Base-by-base conservation (phyloP, 176 grass and related monocot species). In the Aegilops sharonensis region DNA sequence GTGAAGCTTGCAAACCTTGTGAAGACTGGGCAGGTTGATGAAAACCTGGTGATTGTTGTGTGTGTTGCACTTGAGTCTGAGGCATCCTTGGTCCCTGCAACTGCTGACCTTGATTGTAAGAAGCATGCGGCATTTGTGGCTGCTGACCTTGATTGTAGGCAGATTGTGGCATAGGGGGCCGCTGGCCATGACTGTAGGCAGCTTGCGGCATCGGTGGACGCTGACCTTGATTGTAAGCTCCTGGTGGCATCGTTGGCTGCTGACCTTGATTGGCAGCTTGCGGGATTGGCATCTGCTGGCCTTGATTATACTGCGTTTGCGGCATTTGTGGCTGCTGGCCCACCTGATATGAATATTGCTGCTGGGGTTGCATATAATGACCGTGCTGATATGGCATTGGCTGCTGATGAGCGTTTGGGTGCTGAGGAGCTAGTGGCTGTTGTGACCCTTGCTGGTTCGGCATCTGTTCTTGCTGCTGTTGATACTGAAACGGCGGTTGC, bases 261-360 rank as follows among this genome's bases (percentile, higher is more conserved):
- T 71, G 88, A 36, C 80, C 84, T 77, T 78, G 90, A 31, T 82
- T 84, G 3, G 83, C 21, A 85, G 59, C 8, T 73, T 88, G 90
- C 0, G 85, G 75, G 56, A 27, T 57, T 0, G 71, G 86, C 32
- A 63, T 72, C 80, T 88, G 92, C 64, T 90, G 88, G 23, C 66
- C 81, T 72, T 78, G 81, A 73, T 84, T 84, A 14, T 91, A 83
- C 20, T 75, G 35, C 73, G 62, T 21, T 72, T 64, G 87, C 9
- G 34, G 67, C 57, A 80, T 57, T 21, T 56, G 92, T 78, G 52
- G 92, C 72, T 85, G 88, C 25, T 92, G 92, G 35, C 80, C 85
- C 13, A 84, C 81, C 42, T 91, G 90, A 70, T 94, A 99, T n/a
- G 88, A 66, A 75, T 91, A 82, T 62, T 91, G 94, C 32, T 88